Evolutionary conservation across 2,329 filamentous ascomycete genomes (phyloP).

Genomic region (Apiospora kogelbergensis): DNA sequence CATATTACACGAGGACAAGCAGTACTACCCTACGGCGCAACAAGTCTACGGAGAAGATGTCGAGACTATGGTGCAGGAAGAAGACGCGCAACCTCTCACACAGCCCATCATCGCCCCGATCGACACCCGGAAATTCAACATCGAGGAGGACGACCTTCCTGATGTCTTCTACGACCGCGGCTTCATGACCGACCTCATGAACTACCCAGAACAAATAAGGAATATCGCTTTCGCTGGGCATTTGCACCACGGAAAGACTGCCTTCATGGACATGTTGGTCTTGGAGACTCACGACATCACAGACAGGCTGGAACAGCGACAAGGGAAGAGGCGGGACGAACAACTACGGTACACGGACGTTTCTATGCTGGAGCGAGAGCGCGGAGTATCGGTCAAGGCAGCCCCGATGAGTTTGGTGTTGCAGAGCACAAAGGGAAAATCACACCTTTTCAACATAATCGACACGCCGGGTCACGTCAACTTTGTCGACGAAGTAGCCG

Average conservation of each 20-base stretch:
- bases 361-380: slow-evolving; percentile 82
- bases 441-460: slow-evolving; percentile 89
- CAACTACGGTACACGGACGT: slow-evolving; percentile 94
- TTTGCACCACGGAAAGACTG: slow-evolving; percentile 95
- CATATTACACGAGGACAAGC: slow-evolving; percentile 98
- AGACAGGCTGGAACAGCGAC: slow-evolving; percentile 75
- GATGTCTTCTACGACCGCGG: slow-evolving; percentile 83
- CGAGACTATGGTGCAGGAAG: slow-evolving; percentile 93
- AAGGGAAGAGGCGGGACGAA: slow-evolving; percentile 80
- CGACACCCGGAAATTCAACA: slow-evolving; percentile 92
- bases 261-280: slow-evolving; percentile 97
- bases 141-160: slow-evolving; percentile 89
- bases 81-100: slow-evolving; percentile 89
- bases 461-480: slow-evolving; percentile 98
- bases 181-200: slow-evolving; percentile 96
- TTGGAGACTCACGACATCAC: slow-evolving; percentile 89
- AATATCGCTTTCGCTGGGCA: slow-evolving; percentile 93
- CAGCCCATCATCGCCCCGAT: slow-evolving; percentile 93
- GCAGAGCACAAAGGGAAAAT: slow-evolving; percentile 87
- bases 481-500: slow-evolving; percentile 95
- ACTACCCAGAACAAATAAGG: slow-evolving; percentile 89
- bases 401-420: slow-evolving; percentile 93
- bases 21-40: slow-evolving; percentile 97
- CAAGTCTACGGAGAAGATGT: slow-evolving; percentile 94
- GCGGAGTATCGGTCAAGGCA: slow-evolving; percentile 88